Evolutionary conservation across 2,329 filamentous ascomycete species (phyloP), one percentile per base, ranked within the genome.

Genomic region (Echinosphaeria canescens): DNA sequence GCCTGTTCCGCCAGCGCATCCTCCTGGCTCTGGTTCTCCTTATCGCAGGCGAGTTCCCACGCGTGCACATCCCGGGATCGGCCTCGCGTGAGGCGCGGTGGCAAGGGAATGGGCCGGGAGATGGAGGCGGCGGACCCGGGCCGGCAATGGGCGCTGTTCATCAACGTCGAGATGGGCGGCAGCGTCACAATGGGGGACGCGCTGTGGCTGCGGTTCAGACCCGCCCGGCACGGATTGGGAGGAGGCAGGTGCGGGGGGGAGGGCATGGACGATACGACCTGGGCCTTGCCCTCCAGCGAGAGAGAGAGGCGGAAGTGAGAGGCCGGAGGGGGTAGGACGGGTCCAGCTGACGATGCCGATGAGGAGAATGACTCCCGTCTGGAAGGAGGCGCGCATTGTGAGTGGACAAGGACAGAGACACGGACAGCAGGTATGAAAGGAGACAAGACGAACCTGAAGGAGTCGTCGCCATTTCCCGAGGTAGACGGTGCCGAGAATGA

Each of bases 11-110:
- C 82, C 29, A 92, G 53, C 36, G 81, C 76, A 40, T 81, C 45
- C 57, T 49, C 79, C 23, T 75, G 71, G 27, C 65, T 54, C 36
- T 88, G 78, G 6, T 73, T 71, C 17, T 6, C 17, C n/a, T n/a
- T n/a, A 42, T 91, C 80, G 39, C 80, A 85, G 51, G 78, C 84
- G 30, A 81, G 81, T 41, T 91, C 80, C 85, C 85, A 93, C 5
- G 75, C 78, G 27, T 82, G 71, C 12, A 82, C 79, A 45, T 93
- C 79, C 29, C 80, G 71, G 30, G 84, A 92, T 30, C 85, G 66
- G 29, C 79, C 79, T 29, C 72, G 69, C 18, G 54, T 51, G 12
- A 73, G 51, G 19, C 56, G 55, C 13, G 62, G 64, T 15, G 62
- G 59, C 10, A 66, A 47, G n/a, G 35, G 29, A 13, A 41, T 37